Evolutionary conservation across 345 rosid species (phyloP), one percentile per base, ranked within the genome.

Genomic region (Salix viminalis): DNA sequence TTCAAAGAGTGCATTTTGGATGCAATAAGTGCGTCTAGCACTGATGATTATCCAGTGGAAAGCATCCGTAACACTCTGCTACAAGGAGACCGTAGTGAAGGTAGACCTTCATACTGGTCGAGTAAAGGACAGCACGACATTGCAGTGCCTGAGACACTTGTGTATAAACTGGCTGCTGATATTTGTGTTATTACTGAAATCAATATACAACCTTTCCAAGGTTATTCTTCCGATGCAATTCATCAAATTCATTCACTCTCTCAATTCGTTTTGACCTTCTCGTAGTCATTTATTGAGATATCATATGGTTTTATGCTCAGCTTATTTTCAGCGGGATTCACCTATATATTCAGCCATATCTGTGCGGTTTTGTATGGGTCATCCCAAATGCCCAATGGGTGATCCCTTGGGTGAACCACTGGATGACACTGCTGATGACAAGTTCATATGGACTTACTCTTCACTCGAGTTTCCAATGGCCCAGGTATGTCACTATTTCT

Each of bases 401-500:
- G 67, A 81, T 65, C 32, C 67, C 37, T 54, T 81, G 39, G 76
- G 48, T n/a, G 86, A 84, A 69, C 67, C 86, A 37, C 76, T 41
- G 36, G 80, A 83, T 76, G 80, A 28, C 28, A 67, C 65, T 75
- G 75, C 67, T 66, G 79, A 86, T 72, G 87, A 85, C 78, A 84
- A 83, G 67, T 90, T 85, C 62, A 80, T 82, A 34, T 94, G 94
- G 97, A 91, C 93, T 58, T 94, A 94, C 84, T 91, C 92, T 79
- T 92, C 99, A 71, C 87, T 86, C 39, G 90, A 88, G 88, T 94
- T 92, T 83, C 85, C 96, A n/a, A 90, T 96, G 99, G 80, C 88
- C 78, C 99, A 94, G 95, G 99, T 91, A 73, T 71, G 87, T 70
- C 71, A 24, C n/a, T 11, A 18, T 72, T 44, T 36, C 23, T 36